Conservation (phyloP, 768 basidiomycete genomes). For the Leccinum imitatum region DNA sequence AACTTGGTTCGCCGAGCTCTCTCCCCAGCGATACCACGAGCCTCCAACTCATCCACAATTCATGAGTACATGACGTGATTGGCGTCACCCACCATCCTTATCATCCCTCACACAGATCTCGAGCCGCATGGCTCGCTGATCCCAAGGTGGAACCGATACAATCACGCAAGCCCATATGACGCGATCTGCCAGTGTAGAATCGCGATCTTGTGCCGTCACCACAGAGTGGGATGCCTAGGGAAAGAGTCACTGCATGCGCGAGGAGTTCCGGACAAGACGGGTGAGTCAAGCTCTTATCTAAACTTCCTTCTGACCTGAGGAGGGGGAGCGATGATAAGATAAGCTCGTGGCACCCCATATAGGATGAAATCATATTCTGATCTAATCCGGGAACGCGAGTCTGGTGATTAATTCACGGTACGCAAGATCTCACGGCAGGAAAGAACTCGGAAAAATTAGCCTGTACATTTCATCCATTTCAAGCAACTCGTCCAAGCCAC, state of each 20-base stretch:
- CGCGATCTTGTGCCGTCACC: not conserved
- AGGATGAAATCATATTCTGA: not conserved
- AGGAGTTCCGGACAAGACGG: not conserved
- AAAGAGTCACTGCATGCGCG: not conserved
- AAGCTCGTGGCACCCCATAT: not conserved
- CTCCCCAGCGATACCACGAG: not conserved
- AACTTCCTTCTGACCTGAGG: not conserved
- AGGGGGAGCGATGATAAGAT: not conserved
- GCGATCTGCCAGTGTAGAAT: not conserved
- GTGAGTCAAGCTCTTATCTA: not conserved
- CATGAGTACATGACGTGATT: not conserved
- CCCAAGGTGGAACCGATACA: not conserved
- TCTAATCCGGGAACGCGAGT: not conserved
- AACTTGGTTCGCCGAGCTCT: not conserved
- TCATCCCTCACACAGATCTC: not conserved
- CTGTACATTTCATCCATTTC: too few species aligned
- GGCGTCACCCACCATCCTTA: not conserved
- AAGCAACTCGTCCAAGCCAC: not conserved
- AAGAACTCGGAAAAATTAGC: too few species aligned
- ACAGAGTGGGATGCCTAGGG: not conserved
- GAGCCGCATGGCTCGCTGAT: not conserved
- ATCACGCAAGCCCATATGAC: not conserved
- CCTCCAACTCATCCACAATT: not conserved
- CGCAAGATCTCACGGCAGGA: too few species aligned
- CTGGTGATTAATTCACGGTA: not conserved